These are phyloP conservation scores for Collybia sp. DNA, from an alignment of 768 basidiomycete species.

Conservation along the genomic window DNA sequence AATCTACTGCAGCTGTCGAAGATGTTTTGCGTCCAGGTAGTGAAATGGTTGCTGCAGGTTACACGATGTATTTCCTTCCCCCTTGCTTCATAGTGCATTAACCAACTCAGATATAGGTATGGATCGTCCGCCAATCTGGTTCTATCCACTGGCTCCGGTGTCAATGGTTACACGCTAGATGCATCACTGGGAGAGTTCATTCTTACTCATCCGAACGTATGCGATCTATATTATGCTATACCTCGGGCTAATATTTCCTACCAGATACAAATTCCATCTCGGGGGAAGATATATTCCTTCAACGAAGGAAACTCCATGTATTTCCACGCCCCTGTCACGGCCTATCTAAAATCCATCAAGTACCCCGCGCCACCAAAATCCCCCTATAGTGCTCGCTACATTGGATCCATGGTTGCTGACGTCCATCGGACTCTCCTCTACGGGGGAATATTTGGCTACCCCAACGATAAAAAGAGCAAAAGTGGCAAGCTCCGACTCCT, in stretches of 20 bases:
- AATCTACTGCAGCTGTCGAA: conserved; percentile 70
- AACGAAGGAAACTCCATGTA: conserved; percentile 98
- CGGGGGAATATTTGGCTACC: conserved; percentile 98
- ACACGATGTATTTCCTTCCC: conserved; percentile 77
- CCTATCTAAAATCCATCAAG: conserved; percentile 90
- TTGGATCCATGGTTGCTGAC: conserved; percentile 99
- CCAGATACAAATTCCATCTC: conserved; percentile 86
- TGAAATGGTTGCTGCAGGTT: conserved; percentile 97
- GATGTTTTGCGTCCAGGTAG: conserved; percentile 93
- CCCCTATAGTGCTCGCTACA: conserved; percentile 90
- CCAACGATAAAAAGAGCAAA: conserved; percentile 97
- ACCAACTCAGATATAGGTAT: conserved; percentile 31
- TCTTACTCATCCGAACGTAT: conserved; percentile 91
- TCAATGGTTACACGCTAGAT: conserved; percentile 98
- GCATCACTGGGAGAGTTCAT: conserved; percentile 96
- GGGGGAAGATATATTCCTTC: conserved; percentile 99
- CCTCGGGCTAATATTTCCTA: conserved; percentile 4
- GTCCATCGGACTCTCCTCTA: conserved; percentile 95
- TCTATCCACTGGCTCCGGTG: conserved; percentile 90
- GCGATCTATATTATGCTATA: conserved; percentile 14
- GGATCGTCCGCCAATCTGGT: conserved; percentile 97
- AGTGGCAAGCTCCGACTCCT: conserved; percentile 90
- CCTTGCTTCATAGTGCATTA: conserved; percentile 1
- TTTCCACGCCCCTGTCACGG: conserved; percentile 77
- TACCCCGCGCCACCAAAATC: conserved; percentile 72